These are phyloP conservation scores for Acanthamoeba sp. DNA, from an alignment of 208 protist species.

Conservation along the genomic window DNA sequence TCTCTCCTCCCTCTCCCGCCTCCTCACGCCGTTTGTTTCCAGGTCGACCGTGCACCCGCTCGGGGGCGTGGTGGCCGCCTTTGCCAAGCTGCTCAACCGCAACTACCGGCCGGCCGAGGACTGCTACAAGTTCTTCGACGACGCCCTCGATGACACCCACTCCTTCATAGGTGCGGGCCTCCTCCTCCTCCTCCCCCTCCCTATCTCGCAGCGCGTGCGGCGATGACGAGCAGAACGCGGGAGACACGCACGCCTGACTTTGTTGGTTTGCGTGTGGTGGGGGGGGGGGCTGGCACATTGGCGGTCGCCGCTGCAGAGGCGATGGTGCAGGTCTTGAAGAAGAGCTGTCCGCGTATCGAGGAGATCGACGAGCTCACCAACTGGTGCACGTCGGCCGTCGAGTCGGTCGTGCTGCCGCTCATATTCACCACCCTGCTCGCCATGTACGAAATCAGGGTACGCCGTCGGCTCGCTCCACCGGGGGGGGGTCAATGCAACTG, in stretches of 20 bases:
- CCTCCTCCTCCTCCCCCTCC: neutral
- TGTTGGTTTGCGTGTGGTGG: too few species aligned
- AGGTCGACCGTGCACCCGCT: neutral
- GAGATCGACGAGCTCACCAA: conserved; percentile 8
- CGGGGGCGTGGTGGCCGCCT: neutral
- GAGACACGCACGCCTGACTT: neutral
- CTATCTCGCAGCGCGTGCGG: neutral
- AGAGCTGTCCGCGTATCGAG: neutral
- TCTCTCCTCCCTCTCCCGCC: too few species aligned
- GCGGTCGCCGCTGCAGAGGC: neutral
- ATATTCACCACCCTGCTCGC: conserved; percentile 37
- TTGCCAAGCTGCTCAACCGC: conserved; percentile 36
- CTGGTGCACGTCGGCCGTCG: conserved; percentile 49
- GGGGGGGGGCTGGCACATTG: too few species aligned
- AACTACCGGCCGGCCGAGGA: conserved; percentile 55
- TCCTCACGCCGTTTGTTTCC: too few species aligned
- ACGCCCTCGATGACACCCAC: conserved; percentile 49
- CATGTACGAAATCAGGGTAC: conserved; percentile 62
- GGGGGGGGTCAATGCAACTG: too few species aligned
- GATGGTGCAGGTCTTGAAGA: conserved; percentile 3
- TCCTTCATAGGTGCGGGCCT: conserved; percentile 39
- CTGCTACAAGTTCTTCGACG: conserved; percentile 51
- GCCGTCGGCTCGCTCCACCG: too few species aligned
- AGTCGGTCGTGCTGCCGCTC: conserved; percentile 24
- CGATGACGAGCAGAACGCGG: neutral